phyloP scores from a whole-genome alignment of 345 rosid species.

The Salix udensis region DNA sequence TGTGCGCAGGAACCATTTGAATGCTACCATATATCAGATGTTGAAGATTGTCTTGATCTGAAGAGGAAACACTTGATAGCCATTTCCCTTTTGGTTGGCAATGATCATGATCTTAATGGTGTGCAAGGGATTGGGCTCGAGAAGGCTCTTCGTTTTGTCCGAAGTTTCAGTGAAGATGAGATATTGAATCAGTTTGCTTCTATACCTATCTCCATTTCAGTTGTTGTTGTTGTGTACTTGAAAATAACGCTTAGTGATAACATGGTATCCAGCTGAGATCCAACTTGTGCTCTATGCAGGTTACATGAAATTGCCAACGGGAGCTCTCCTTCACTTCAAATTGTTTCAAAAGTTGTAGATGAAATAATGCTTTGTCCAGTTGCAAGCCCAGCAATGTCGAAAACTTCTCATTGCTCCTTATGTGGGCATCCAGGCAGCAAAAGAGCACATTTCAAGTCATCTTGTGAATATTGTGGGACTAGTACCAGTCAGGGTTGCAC shows the following conservation, averaged over 20 bases:
- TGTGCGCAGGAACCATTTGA: conserved; percentile 75
- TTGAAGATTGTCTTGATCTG: conserved; percentile 80
- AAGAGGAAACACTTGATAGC: conserved; percentile 80
- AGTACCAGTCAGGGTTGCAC: conserved; percentile 46
- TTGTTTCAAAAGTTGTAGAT: conserved; percentile 25
- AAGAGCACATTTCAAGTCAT: conserved; percentile 54
- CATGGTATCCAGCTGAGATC: conserved; percentile 11
- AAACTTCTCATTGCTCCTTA: conserved; percentile 69
- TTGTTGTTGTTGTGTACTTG: background rate
- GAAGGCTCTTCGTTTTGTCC: conserved; percentile 66
- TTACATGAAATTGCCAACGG: conserved; percentile 57
- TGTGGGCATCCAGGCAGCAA: conserved; percentile 92
- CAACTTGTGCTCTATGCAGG: conserved; percentile 33
- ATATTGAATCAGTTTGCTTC: conserved; percentile 53
- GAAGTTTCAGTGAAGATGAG: conserved; percentile 55
- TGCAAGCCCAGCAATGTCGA: conserved; percentile 36
- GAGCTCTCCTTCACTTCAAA: conserved; percentile 24
- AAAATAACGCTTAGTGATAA: conserved; percentile 4
- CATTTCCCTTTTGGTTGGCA: conserved; percentile 81
- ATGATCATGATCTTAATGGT: conserved; percentile 74
- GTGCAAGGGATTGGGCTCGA: conserved; percentile 79
- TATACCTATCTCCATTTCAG: background rate
- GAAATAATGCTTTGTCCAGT: conserved; percentile 24
- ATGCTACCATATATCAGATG: conserved; percentile 78
- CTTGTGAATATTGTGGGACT: conserved; percentile 56